A percentile compares a stretch with the other conserved stretches of the same genome.
Evolutionary conservation across 202 grass and related monocot species (phyloP).

Genomic region (Carex arenaria): DNA sequence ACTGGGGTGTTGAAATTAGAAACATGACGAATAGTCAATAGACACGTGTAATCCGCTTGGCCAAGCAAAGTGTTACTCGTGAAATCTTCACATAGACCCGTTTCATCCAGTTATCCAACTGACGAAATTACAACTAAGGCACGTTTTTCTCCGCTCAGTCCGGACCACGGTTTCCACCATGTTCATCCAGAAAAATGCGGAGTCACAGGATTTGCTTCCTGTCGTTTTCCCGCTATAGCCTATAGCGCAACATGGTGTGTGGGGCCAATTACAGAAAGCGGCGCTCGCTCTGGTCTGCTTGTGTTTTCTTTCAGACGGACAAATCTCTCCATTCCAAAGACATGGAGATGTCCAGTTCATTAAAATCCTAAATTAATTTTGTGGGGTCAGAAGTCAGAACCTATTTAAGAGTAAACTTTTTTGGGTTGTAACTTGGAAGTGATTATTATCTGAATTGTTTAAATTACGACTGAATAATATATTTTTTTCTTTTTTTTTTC

Average conservation of each 20-base stretch:
- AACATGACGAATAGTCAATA: not conserved
- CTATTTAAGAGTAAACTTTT: not conserved
- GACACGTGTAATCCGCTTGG: not conserved
- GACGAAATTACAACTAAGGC: not conserved
- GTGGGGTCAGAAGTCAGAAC: not conserved
- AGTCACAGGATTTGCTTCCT: constrained; percentile 15
- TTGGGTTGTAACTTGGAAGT: no score
- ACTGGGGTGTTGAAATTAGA: not conserved
- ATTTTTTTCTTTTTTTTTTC: not conserved
- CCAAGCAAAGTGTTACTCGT: not conserved
- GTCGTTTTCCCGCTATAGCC: not conserved
- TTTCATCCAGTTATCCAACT: not conserved
- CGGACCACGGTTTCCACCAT: not conserved
- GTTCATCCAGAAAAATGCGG: not conserved
- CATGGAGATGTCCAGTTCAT: not conserved
- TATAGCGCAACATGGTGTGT: not conserved
- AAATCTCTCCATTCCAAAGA: not conserved
- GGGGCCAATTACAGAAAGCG: constrained; percentile 7
- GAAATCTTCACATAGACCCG: not conserved
- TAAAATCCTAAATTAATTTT: not conserved
- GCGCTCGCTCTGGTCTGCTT: not conserved
- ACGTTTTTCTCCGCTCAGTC: not conserved
- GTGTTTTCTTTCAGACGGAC: not conserved
- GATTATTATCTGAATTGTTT: not conserved
- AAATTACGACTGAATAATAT: no score